Evolutionary conservation across 2,329 filamentous ascomycete genomes (phyloP), one percentile per base, ranked within the genome.

Genomic region (Colletotrichum musicola): DNA sequence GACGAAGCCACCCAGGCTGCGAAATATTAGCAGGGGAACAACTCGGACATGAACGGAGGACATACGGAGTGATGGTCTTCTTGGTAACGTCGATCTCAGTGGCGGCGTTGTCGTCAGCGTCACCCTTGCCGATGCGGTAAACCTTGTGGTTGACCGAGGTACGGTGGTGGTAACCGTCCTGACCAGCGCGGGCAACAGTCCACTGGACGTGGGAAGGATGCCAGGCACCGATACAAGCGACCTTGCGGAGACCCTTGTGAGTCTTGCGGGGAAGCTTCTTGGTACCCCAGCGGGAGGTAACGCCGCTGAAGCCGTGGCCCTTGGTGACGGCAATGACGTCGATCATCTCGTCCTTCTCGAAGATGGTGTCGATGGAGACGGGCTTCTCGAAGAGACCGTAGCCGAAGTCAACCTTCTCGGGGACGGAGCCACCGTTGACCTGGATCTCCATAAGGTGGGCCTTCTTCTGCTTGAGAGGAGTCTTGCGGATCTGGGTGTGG

Each of bases 181-280:
- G 96, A 97, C 96, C 96, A 75, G 96, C 96, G 93, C 96, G 96
- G 83, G 95, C 96, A 88, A 99, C 96, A 84, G 96, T 99, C 96
- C 96, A 99, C 89, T 99, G 96, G 86, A 99, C 96, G 94, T 99
- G 96, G 86, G 93, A 94, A 82, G 96, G 96, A 90, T 99, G 96
- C 96, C 96, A 99, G 79, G 96, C 96, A 93, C 96, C 96, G 85
- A 99, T 99, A 97, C 96, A 99, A 82, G 96, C 96, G 79, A 99
- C 95, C 93, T 99, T 99, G 82, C 96, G 92, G 82, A 99, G 94
- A 97, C 96, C 96, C 92, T 99, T 99, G 93, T 99, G 96, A 73
- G 96, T 99, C 94, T 99, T 99, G 83, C 96, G 94, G 78, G 96
- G 96, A 81, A 99, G 94, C 94, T 98, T 99, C 93, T 98, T 99